A percentile compares a stretch with the other conserved stretches of the same genome.
Conservation (phyloP, 768 basidiomycete genomes). For the Mycena capillaripes region DNA sequence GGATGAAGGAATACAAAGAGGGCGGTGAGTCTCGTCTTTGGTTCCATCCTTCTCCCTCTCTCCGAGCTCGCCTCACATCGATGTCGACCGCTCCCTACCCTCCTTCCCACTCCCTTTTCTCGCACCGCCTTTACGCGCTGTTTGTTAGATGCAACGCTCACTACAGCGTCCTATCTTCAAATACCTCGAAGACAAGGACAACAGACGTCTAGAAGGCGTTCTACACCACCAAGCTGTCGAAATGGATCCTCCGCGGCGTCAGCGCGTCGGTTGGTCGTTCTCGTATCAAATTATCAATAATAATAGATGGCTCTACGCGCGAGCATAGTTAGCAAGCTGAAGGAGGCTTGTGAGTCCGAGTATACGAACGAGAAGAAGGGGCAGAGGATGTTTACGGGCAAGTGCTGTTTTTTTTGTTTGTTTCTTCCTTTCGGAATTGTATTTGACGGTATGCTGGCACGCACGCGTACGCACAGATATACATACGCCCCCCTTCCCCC, state of each 20-base stretch:
- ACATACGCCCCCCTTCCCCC: too few species aligned
- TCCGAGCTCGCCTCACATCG: too few species aligned
- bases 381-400: constrained; percentile 97
- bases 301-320: too few species aligned
- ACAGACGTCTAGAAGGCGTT: constrained; percentile 98
- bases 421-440: too few species aligned
- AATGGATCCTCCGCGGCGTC: constrained; percentile 90
- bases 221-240: constrained; percentile 94
- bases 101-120: too few species aligned
- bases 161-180: constrained; percentile 98
- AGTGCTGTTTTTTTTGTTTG: constrained; percentile 56
- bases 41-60: too few species aligned
- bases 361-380: constrained; percentile 98
- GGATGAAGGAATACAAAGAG: constrained; percentile 91
- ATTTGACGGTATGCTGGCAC: too few species aligned
- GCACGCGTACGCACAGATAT: too few species aligned
- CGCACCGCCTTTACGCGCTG: too few species aligned
- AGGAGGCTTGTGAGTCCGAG: constrained; percentile 96
- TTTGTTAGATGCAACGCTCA: too few species aligned
- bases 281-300: too few species aligned
- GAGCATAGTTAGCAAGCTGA: constrained; percentile 98
- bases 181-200: constrained; percentile 99
- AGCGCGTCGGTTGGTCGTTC: constrained; percentile 97
- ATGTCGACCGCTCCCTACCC: too few species aligned
- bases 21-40: constrained; percentile 82